Base-by-base conservation (phyloP, 2,329 filamentous ascomycete species). In the Talaromyces sp. region DNA sequence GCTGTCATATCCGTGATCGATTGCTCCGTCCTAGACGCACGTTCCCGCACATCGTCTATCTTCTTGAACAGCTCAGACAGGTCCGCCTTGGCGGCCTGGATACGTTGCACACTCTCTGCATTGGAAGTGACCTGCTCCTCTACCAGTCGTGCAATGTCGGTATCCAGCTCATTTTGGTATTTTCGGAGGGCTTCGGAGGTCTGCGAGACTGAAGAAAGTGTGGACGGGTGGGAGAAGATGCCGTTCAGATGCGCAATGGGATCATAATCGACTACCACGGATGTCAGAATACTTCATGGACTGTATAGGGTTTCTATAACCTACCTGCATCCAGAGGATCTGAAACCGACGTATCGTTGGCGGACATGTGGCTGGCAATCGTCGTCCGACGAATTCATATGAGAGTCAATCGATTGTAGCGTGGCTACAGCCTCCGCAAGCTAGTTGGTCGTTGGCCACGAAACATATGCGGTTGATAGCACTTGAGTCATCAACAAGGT, bases 1-100 rank as follows among this genome's bases (percentile, higher is more conserved):
- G 94, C 91, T 61, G 94, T 99, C 94, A 99, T 99, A 65, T 91
- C 91, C 48, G 93, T 97, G 70, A 99, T 99, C 64, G 92, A 89
- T 72, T 91, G 88, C 75, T 99, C 94, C 19, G 94, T 97, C 79
- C 92, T 86, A 66, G 95, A 84, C 37, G 94, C 94, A 54, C 93
- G 86, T 66, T 88, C 87, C 57, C 92, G 89, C 57, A 99, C 93
- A 63, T 87, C 89, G 73, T 97, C 93, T 72, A 99, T 97, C 77
- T 95, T 96, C 67, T 86, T 85, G 80, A 99, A 97, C 39, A 99
- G 85, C 65, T 89, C 87, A 17, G 89, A 88, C 62, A 99, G 84
- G 76, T 97, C 94, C 58, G 85, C 83, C 77, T 97, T 93, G 45
- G 94, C 92, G 53, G 88, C 85, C 76, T 95, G 89, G 78, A 99